Evolutionary conservation across 2,329 filamentous ascomycete species (phyloP), one percentile per base, ranked within the genome.

Genomic region (Xylariaceae sp.): DNA sequence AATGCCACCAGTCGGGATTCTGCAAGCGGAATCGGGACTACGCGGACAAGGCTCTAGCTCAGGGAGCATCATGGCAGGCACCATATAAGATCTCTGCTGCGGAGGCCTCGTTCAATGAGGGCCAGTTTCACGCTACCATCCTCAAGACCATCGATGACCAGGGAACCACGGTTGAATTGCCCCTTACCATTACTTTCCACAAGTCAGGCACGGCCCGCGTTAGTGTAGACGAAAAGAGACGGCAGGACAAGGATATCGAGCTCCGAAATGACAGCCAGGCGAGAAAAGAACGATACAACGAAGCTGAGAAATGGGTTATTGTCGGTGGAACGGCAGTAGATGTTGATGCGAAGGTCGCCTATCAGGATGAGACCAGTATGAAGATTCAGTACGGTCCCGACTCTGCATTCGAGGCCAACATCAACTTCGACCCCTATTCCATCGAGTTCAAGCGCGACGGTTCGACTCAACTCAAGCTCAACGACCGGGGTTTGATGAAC

Each of bases 261-360:
- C 79, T 99, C 59, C 83, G 94, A 61, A 89, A 97, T 73, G 84
- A 87, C 67, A 97, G 94, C 75, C 85, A 85, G 67, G 88, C 84
- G 4, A 84, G 91, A 67, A 97, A 97, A 75, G 90, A 97, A 73
- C 84, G 94, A 64, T 99, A 97, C 74, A 95, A 97, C 68, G 94
- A 97, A 75, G 89, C 88, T 11, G 89, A 88, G 65, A 85, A 90
- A 64, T 96, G 90, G 88, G 85, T 88, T 18, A 82, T 99, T 63
- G 90, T 96, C 50, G 93, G 92, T 57, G 91, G 90, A 1, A 77
- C 93, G 55, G 82, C 86, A 49, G 73, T 88, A 49, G 91, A 92
- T 74, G 86, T 83, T 69, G 81, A 83, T 56, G 90, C 90, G 51
- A 84, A 87, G 61, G 75, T 93, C 61, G 82, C 81, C 55, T 80